phyloP scores from a whole-genome alignment of 208 protist species.

The Trypanosoma brucei region DNA sequence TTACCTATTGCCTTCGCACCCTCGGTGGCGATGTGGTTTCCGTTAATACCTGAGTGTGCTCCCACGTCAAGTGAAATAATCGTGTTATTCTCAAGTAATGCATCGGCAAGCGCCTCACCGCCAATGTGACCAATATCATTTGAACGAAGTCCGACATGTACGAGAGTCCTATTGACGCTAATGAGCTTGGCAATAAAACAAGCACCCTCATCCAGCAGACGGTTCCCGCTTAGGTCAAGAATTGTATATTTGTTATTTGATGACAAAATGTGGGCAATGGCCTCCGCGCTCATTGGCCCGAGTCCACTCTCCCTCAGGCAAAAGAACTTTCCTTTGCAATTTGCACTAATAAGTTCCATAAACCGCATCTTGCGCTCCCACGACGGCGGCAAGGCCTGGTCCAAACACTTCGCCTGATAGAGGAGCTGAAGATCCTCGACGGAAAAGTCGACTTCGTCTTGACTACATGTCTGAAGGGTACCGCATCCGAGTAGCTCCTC shows the following conservation, averaged over 20 bases:
- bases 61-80: conserved; percentile 90
- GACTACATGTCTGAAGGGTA: conserved; percentile 36
- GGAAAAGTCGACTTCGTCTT: conserved; percentile 71
- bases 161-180: conserved; percentile 62
- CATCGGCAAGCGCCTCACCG: conserved; percentile 62
- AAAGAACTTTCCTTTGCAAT: conserved; percentile 87
- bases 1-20: conserved; percentile 77
- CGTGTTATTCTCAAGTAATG: conserved; percentile 84
- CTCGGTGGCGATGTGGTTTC: conserved; percentile 86
- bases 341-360: conserved; percentile 87
- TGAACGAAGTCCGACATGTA: conserved; percentile 82
- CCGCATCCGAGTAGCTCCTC: conserved; percentile 64
- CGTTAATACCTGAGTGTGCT: conserved; percentile 78
- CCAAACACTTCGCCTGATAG: conserved; percentile 84
- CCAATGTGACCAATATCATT: conserved; percentile 89
- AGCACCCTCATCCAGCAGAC: conserved; percentile 84
- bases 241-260: conserved; percentile 81
- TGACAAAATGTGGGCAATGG: conserved; percentile 75
- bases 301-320: conserved; percentile 86
- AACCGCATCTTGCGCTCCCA: conserved; percentile 90
- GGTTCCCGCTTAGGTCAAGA: conserved; percentile 88
- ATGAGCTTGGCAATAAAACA: conserved; percentile 76
- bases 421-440: conserved; percentile 71
- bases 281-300: conserved; percentile 60
- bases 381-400: conserved; percentile 71